Evolutionary conservation across 1,284 basidiomycete species (phyloP).

Genomic region (Megacollybia platyphylla): DNA sequence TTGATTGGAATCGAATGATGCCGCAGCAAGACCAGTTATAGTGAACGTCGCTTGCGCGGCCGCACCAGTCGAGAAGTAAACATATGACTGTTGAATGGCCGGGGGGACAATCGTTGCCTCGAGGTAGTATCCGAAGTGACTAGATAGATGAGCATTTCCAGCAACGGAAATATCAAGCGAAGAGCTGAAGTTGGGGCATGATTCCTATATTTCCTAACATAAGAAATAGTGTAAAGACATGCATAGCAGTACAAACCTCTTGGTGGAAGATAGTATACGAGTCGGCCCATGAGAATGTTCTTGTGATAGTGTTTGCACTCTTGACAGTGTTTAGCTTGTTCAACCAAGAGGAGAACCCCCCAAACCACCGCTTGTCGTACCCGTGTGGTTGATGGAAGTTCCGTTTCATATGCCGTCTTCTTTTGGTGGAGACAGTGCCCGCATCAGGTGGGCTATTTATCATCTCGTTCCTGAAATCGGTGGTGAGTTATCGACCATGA

Average conservation of each 20-base stretch:
- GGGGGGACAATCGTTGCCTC: constrained; percentile 16
- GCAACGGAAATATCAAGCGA: neutral
- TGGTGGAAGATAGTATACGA: constrained; percentile 11
- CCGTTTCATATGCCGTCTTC: constrained; percentile 9
- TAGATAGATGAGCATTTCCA: constrained; percentile 2
- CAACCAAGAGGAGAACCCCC: constrained; percentile 5
- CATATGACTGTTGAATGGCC: constrained; percentile 11
- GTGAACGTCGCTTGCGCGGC: constrained; percentile 10
- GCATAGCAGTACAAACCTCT: constrained; percentile 2
- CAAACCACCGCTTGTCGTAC: constrained; percentile 13
- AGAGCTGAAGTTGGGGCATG: neutral
- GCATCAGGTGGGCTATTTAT: too few relatives aligned
- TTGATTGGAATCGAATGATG: constrained; percentile 8
- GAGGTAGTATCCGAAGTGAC: constrained; percentile 15
- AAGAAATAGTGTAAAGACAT: too few relatives aligned
- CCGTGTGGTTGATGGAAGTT: constrained; percentile 7
- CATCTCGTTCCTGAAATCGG: too few relatives aligned
- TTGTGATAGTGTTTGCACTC: constrained; percentile 3
- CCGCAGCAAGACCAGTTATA: constrained; percentile 9
- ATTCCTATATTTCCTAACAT: neutral
- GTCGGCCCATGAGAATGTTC: constrained; percentile 9
- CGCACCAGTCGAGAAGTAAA: constrained; percentile 12
- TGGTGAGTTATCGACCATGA: too few relatives aligned
- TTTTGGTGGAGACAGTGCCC: constrained; percentile 3
- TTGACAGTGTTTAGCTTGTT: too few relatives aligned